Conservation (phyloP, 805 yeast species). For the Wickerhamiella shivajii region DNA sequence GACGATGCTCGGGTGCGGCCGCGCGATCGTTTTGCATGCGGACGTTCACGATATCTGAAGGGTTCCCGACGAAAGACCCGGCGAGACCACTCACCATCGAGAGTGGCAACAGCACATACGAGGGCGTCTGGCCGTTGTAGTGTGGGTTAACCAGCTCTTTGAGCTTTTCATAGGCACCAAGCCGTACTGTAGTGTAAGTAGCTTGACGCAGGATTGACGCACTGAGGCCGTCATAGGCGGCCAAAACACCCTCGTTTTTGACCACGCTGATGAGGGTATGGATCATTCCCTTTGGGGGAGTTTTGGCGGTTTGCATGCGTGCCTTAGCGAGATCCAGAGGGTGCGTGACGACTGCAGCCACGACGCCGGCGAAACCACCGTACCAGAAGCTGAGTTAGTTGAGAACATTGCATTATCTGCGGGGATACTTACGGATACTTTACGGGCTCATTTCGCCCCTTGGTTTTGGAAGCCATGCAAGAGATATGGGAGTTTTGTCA, state of each 20-base stretch:
- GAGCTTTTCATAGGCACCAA: conserved; percentile 69
- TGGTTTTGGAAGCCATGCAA: not conserved
- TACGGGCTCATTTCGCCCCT: too few species aligned
- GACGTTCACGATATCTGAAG: conserved; percentile 74
- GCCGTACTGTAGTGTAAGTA: conserved; percentile 73
- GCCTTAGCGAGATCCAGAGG: conserved; percentile 83
- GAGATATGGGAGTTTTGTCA: not conserved
- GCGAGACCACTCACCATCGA: conserved; percentile 76
- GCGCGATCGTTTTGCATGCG: conserved; percentile 84
- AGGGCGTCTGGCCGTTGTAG: conserved; percentile 35
- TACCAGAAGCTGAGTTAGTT: conserved; percentile 27
- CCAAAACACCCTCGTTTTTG: conserved; percentile 43
- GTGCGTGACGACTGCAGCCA: conserved; percentile 36
- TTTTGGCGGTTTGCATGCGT: conserved; percentile 62
- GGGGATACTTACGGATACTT: conserved; percentile 21
- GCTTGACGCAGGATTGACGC: conserved; percentile 78
- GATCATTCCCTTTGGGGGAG: conserved; percentile 47
- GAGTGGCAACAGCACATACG: conserved; percentile 49
- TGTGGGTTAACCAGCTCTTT: conserved; percentile 38
- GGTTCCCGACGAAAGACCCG: conserved; percentile 80
- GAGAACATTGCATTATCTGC: not conserved
- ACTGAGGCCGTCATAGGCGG: conserved; percentile 66
- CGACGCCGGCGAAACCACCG: conserved; percentile 30
- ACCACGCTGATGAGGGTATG: conserved; percentile 48
- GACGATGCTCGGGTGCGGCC: conserved; percentile 44